Evolutionary conservation across 192 early-diverging fungal species (phyloP), one percentile per base, ranked within the genome.

Genomic region (Coemansia sp.): DNA sequence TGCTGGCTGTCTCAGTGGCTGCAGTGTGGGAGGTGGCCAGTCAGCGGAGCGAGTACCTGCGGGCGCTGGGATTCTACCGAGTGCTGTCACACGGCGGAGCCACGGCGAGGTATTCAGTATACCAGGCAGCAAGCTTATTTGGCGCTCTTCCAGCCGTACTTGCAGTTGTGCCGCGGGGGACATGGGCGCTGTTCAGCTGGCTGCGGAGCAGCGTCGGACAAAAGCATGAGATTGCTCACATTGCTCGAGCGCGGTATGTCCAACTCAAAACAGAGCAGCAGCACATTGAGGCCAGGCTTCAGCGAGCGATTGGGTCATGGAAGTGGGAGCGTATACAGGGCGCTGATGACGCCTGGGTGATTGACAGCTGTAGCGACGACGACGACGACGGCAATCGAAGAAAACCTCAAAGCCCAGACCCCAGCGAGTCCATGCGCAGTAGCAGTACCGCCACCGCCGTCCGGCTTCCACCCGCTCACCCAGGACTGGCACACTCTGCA

Each of bases 131-230:
- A 31, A 70, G 76, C 38, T 66, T 78, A 36, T 77, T 75, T 54
- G 80, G 34, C 27, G 63, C 76, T 24, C 73, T 83, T 49, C 80
- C 80, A 7, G 66, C 54, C 8, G 80, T 83, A 5, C 76, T 78
- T 11, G 66, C 49, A 15, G 71, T 78, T 40, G 70, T 73, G 49
- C 80, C 80, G 10, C 80, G 76, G 24, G 80, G 80, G 15, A 78
- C 80, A 27, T 83, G 80, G 80, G 80, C 80, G 9, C 49, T 83
- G 69, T 78, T 83, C 31, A 68, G 47, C 18, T 83, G 80, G 80
- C 70, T 83, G 34, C 68, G 64, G 29, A 71, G 72, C 63, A 78
- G 75, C 8, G 70, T 83, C 42, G 70, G 73, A 18, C 76, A 75
- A 60, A 73, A 66, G n/a, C 72, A 67, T 5, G 76, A 73, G 63